Evolutionary conservation across 2,329 filamentous ascomycete species (phyloP), one percentile per base, ranked within the genome.

Genomic region (Pezicula radicicola): DNA sequence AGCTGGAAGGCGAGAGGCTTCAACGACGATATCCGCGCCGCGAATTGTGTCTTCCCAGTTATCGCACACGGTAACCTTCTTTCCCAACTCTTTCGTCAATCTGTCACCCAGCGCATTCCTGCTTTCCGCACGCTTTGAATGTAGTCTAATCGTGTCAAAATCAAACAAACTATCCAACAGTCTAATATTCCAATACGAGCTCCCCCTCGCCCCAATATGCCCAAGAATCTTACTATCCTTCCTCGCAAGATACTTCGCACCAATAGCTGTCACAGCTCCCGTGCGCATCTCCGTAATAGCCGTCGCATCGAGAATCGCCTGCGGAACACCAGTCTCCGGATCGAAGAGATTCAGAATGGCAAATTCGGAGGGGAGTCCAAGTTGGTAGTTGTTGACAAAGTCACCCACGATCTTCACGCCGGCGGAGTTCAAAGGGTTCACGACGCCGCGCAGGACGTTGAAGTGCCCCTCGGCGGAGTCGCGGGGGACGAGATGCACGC

Each of bases 301-400:
- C 12, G 43, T 46, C 8, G 43, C 43, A 33, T 46, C 43, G 25
- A 46, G 27, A 10, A 46, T 46, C 8, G 43, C 43, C 16, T 28
- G 21, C 18, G 43, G 43, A 10, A 30, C 10, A 33, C 43, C 43
- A 4, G 43, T 46, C 16, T 46, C 43, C 9, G 43, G 43, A 28
- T 46, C 43, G 27, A 46, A 46, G 7, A 46, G 43, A 28, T 46
- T 46, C 6, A 46, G 43, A 46, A 46, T 46, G 12, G 43, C 43
- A 18, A 46, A 46, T 18, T 46, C 43, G 28, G 43, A 46, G 25
- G 43, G 43, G 8, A 30, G 16, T 4, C 43, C 43, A 5, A 30
- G 21, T n/a, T 46, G 6, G 43, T 46, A 46, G 43, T 46, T 46
- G 25, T 46, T 46, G 21, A 46, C 43, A 46, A 46, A 46, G n/a